Conservation (phyloP, 2,329 filamentous ascomycete genomes). For the Penicillium frequentans region DNA sequence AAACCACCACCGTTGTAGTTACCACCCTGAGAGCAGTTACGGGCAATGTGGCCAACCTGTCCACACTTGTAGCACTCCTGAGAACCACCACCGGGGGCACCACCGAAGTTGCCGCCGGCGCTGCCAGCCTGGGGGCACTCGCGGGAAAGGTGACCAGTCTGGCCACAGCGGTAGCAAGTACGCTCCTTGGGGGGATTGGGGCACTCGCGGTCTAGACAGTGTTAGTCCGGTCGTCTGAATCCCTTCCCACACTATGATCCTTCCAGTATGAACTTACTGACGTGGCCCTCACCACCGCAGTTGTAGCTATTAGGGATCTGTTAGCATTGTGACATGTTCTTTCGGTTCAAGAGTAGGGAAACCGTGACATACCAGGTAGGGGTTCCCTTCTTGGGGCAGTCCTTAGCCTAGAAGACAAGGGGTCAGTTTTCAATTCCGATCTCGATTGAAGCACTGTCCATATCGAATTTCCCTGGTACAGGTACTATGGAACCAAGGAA, state of each 20-base stretch:
- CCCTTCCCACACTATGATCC: constrained; percentile 1
- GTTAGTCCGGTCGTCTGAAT: constrained; percentile 2
- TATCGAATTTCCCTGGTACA: neutral
- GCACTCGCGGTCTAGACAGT: constrained; percentile 75
- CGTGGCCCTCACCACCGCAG: constrained; percentile 78
- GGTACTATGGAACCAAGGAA: neutral
- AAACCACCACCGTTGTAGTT: constrained; percentile 47
- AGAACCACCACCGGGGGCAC: constrained; percentile 47
- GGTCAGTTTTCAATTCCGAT: constrained; percentile 15
- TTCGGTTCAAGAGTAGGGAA: neutral
- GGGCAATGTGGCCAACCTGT: constrained; percentile 93
- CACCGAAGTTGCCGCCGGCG: constrained; percentile 46
- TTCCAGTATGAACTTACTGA: constrained; percentile 59
- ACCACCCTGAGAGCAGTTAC: constrained; percentile 56
- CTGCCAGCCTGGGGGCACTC: constrained; percentile 58
- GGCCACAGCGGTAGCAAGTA: constrained; percentile 65
- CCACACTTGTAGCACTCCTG: constrained; percentile 98
- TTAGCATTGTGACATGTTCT: constrained; percentile 6
- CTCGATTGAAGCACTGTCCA: neutral
- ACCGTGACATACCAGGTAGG: constrained; percentile 69
- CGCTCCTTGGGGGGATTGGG: constrained; percentile 84
- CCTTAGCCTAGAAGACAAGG: constrained; percentile 63
- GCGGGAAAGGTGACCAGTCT: constrained; percentile 86
- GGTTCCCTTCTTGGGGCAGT: constrained; percentile 81
- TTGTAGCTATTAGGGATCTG: constrained; percentile 65